phyloP scores from a whole-genome alignment of 805 yeast genomes.

The Zygosaccharomyces siamensis region DNA sequence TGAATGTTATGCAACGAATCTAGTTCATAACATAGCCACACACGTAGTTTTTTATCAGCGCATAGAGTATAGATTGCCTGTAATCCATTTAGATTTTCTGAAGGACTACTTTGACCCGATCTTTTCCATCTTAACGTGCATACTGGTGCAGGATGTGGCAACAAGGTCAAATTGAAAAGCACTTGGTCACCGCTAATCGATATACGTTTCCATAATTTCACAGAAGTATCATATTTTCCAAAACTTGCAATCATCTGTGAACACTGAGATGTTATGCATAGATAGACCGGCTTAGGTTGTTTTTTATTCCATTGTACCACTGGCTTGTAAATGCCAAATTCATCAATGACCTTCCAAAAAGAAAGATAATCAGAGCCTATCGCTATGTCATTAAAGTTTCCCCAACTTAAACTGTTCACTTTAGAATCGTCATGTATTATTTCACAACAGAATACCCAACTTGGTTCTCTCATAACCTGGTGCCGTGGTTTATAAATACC shows the following conservation, averaged over 20 bases:
- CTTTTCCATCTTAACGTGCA: slow-evolving; percentile 57
- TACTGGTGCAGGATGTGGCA: slow-evolving; percentile 60
- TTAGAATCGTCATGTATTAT: slow-evolving; percentile 31
- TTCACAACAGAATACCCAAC: slow-evolving; percentile 43
- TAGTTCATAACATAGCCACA: slow-evolving; percentile 64
- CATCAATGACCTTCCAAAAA: slow-evolving; percentile 48
- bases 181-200: slow-evolving; percentile 61
- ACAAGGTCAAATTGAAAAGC: slow-evolving; percentile 61
- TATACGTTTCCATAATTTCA: slow-evolving; percentile 74
- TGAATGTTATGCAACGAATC: slow-evolving; percentile 49
- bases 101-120: slow-evolving; percentile 29
- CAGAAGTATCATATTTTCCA: slow-evolving; percentile 57
- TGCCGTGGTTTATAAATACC: slow-evolving; percentile 54
- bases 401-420: slow-evolving; percentile 52
- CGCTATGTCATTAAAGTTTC: slow-evolving; percentile 49
- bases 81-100: slow-evolving; percentile 20
- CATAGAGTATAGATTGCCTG: slow-evolving; percentile 63
- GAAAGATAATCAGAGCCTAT: slow-evolving; percentile 54
- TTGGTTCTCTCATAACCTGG: slow-evolving; percentile 38
- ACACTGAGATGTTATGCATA: slow-evolving; percentile 59
- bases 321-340: slow-evolving; percentile 40
- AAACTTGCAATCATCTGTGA: slow-evolving; percentile 61
- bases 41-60: slow-evolving; percentile 52
- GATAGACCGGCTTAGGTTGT: slow-evolving; percentile 59
- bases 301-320: slow-evolving; percentile 37